These are phyloP conservation scores for Sonneratia alba DNA, from an alignment of 345 rosid genomes.

Conservation along the genomic window DNA sequence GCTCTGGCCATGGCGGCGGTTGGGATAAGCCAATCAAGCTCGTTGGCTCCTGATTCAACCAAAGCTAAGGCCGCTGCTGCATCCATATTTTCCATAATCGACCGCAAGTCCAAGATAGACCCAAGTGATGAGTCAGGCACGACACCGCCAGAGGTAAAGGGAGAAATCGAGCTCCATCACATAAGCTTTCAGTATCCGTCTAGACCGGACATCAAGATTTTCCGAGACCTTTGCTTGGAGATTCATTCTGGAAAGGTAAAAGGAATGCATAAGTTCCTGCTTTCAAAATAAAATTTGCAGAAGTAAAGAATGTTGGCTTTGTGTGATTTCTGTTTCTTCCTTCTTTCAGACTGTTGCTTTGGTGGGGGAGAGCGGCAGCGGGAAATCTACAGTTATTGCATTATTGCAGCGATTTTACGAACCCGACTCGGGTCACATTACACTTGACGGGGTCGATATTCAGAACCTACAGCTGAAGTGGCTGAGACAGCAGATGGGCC, in stretches of 20 bases:
- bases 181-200: constrained; percentile 66
- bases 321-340: not conserved
- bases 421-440: constrained; percentile 64
- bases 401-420: constrained; percentile 70
- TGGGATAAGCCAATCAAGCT: constrained; percentile 64
- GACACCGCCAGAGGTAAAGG: constrained; percentile 37
- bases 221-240: constrained; percentile 44
- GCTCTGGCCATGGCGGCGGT: constrained; percentile 55
- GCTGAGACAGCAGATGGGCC: constrained; percentile 73
- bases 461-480: constrained; percentile 50
- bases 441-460: constrained; percentile 63
- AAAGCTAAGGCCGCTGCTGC: constrained; percentile 58
- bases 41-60: constrained; percentile 48
- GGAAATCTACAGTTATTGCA: constrained; percentile 67
- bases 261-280: not conserved
- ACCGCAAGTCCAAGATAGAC: constrained; percentile 54
- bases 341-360: constrained; percentile 61
- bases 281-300: not conserved
- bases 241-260: constrained; percentile 67
- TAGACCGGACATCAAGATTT: constrained; percentile 64
- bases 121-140: constrained; percentile 62
- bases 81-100: constrained; percentile 57
- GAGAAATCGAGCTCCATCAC: constrained; percentile 61
- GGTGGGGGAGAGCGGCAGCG: constrained; percentile 87
- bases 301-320: not conserved